Conservation (phyloP, 176 grass and related monocot species). For the Saccharum officinarum region DNA sequence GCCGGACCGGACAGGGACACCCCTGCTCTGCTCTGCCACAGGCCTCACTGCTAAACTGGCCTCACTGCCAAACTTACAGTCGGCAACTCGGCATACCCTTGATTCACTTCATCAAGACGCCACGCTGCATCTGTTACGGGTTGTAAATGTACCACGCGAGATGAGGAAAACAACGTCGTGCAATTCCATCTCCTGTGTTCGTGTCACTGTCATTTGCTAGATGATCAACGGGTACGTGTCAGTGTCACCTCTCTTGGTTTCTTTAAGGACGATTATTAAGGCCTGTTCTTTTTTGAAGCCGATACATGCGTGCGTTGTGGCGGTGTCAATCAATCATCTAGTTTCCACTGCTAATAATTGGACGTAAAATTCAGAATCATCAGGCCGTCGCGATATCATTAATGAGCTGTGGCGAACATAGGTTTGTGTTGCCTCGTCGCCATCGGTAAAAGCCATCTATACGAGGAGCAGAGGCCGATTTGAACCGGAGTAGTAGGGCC, state of each 20-base stretch:
- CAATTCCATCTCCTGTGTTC: not conserved
- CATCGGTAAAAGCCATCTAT: not conserved
- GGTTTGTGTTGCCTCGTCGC: not conserved
- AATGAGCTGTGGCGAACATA: not conserved
- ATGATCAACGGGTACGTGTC: constrained; percentile 4
- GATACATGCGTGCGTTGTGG: too few species aligned
- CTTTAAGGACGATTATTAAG: not conserved
- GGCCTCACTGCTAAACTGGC: too few species aligned
- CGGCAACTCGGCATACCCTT: too few species aligned
- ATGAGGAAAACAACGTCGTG: not conserved
- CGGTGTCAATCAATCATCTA: not conserved
- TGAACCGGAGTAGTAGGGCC: not conserved
- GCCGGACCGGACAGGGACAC: too few species aligned
- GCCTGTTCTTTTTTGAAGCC: too few species aligned
- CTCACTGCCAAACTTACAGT: not conserved
- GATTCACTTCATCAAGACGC: not conserved
- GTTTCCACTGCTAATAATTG: not conserved
- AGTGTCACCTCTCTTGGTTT: constrained; percentile 4
- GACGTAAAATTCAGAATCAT: not conserved
- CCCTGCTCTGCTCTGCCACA: too few species aligned
- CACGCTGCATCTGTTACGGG: not conserved
- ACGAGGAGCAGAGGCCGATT: not conserved
- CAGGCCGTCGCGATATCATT: not conserved
- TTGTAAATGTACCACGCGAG: not conserved
- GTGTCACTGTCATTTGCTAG: not conserved